phyloP scores from a whole-genome alignment of 495 filamentous ascomycete genomes.

The Annulohypoxylon stygium region DNA sequence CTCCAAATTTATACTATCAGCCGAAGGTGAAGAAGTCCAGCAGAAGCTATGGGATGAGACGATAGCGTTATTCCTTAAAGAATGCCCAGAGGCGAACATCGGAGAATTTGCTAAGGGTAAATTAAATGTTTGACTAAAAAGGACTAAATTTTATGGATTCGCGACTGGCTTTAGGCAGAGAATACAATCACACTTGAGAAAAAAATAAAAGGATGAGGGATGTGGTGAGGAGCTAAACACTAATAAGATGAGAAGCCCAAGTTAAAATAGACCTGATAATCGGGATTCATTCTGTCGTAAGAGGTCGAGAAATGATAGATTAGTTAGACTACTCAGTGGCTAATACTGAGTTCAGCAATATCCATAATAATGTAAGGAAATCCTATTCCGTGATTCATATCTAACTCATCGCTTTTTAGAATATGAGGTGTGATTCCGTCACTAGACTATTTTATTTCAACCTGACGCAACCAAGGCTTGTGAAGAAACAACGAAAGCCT shows the following conservation, averaged over 20 bases:
- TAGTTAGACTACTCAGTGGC: neutral
- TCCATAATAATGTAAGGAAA: neutral
- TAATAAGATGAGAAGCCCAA: neutral
- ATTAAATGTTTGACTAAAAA: neutral
- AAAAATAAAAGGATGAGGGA: neutral
- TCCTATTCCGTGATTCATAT: neutral
- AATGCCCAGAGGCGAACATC: slow-evolving; percentile 38
- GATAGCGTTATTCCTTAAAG: slow-evolving; percentile 41
- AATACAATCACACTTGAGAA: neutral
- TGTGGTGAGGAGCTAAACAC: neutral
- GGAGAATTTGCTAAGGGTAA: slow-evolving; percentile 30
- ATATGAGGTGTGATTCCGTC: neutral
- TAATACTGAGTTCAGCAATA: too few relatives aligned
- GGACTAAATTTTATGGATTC: neutral
- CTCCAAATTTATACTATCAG: slow-evolving; percentile 49
- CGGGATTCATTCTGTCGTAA: neutral
- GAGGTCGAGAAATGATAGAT: neutral
- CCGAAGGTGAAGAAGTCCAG: slow-evolving; percentile 54
- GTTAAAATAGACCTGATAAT: neutral
- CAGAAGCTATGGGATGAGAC: slow-evolving; percentile 62
- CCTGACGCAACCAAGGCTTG: slow-evolving; percentile 1
- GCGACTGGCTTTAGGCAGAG: neutral
- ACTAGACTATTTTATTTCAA: neutral
- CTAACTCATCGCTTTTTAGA: neutral
- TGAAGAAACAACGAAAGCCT: neutral